phyloP scores from a whole-genome alignment of 148 eudicot species.

The Rhododendron ovatum region DNA sequence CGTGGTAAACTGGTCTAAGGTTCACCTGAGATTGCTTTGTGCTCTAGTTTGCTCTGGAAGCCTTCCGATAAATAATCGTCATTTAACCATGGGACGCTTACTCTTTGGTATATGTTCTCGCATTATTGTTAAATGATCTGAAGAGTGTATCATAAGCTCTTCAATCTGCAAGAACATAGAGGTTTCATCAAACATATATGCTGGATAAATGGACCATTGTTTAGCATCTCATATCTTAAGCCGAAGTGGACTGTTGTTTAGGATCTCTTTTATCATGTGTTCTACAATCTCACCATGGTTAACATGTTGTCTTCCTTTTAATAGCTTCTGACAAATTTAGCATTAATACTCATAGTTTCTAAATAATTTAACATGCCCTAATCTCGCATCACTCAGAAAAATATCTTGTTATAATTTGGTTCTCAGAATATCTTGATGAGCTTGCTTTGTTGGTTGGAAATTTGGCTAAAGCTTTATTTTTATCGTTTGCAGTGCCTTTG shows the following conservation, averaged over 20 bases:
- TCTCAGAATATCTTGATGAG: neutral
- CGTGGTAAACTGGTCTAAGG: neutral
- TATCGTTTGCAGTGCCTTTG: slow-evolving; percentile 43
- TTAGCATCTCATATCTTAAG: neutral
- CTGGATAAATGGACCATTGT: neutral
- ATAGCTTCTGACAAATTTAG: neutral
- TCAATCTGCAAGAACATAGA: too few species aligned
- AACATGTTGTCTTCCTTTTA: neutral
- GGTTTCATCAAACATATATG: neutral
- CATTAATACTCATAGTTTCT: neutral
- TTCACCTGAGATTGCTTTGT: neutral
- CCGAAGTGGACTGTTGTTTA: neutral
- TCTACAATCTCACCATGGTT: neutral
- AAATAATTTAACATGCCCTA: neutral
- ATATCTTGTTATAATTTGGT: neutral
- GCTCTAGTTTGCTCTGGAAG: neutral
- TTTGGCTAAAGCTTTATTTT: neutral
- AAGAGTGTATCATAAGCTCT: neutral
- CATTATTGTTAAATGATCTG: neutral
- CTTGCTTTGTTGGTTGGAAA: neutral
- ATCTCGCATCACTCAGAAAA: neutral
- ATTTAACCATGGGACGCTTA: neutral
- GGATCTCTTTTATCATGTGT: neutral
- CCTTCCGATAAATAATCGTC: neutral
- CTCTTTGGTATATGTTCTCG: neutral